Evolutionary conservation across 2,329 filamentous ascomycete species (phyloP), one percentile per base, ranked within the genome.

Genomic region (Fusarium foetens): DNA sequence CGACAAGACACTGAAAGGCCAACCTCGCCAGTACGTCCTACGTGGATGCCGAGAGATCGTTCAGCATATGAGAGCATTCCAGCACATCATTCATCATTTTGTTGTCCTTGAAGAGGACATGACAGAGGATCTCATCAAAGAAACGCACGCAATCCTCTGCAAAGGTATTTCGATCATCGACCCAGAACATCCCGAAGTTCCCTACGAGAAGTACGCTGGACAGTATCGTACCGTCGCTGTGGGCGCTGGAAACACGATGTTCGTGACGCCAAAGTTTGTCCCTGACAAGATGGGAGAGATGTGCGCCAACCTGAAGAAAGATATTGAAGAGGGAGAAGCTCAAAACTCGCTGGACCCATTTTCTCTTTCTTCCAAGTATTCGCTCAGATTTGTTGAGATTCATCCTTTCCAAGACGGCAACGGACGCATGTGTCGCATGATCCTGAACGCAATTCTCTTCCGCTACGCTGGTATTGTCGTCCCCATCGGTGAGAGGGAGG

Each of bases 341-440:
- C 11, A 31, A 31, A 31, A 31, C 29, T 31, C 29, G 29, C 9
- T 80, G 2, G 79, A 81, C 25, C 77, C 78, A 0, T 77, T 81
- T 41, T 79, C 77, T 0, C 38, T 80, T 3, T 78, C 76, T 0
- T 51, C 78, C 0, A 79, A 80, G 16, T 77, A 78, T 21, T 76
- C 76, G 0, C 57, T 77, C 8, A 55, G 70, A 10, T 80, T 84
- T 31, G 78, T 83, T 16, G 75, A 76, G 13, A 83, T 83, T 3
- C 81, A 84, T 19, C 82, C 81, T 0, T 84, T 84, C 35, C 73
- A 75, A 21, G 81, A 83, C 31, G 82, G 81, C 0, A 84, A 84
- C 39, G 81, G 81, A 0, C 70, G 81, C 5, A 76, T 79, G 69
- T 82, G 80, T 51, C 76, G 81, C 1, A 73, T 84, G n/a, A 75